These are phyloP conservation scores for Termitomyces sp. DNA, from an alignment of 768 basidiomycete species.

Conservation along the genomic window DNA sequence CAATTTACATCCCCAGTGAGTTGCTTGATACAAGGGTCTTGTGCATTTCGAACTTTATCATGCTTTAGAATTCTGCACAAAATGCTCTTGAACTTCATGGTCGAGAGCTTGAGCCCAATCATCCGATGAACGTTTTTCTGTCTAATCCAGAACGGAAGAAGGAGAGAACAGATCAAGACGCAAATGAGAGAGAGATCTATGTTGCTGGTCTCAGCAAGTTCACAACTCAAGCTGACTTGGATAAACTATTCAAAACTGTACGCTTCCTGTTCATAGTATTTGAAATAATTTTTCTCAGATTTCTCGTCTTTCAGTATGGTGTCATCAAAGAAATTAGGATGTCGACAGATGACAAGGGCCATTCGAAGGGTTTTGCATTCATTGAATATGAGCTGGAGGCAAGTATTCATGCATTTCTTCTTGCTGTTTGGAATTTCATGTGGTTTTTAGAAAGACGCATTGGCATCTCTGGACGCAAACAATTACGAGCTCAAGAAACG, in stretches of 20 bases:
- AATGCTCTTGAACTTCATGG: conserved; percentile 77
- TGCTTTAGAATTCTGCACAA: conserved; percentile 56
- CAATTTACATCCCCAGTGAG: conserved; percentile 84
- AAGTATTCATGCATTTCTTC: conserved; percentile 11
- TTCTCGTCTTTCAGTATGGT: conserved; percentile 57
- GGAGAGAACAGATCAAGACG: conserved; percentile 83
- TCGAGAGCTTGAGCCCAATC: conserved; percentile 63
- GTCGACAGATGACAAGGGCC: conserved; percentile 62
- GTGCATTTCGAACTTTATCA: neutral
- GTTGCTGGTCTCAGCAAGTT: conserved; percentile 82
- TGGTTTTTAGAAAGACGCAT: conserved; percentile 54
- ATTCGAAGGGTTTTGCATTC: conserved; percentile 85
- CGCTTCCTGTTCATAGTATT: conserved; percentile 17
- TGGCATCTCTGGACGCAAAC: conserved; percentile 69
- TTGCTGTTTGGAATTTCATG: neutral
- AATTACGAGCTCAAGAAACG: conserved; percentile 86
- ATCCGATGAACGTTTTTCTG: conserved; percentile 69
- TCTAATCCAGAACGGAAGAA: conserved; percentile 91
- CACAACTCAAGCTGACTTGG: conserved; percentile 70
- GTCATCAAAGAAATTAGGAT: conserved; percentile 76
- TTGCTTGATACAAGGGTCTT: conserved; percentile 5
- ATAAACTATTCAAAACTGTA: conserved; percentile 74
- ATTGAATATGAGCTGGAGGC: conserved; percentile 87
- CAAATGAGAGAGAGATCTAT: conserved; percentile 81
- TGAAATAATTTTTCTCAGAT: neutral